Evolutionary conservation across 1,284 basidiomycete genomes (phyloP).

Genomic region (Trichosporon sp.): DNA sequence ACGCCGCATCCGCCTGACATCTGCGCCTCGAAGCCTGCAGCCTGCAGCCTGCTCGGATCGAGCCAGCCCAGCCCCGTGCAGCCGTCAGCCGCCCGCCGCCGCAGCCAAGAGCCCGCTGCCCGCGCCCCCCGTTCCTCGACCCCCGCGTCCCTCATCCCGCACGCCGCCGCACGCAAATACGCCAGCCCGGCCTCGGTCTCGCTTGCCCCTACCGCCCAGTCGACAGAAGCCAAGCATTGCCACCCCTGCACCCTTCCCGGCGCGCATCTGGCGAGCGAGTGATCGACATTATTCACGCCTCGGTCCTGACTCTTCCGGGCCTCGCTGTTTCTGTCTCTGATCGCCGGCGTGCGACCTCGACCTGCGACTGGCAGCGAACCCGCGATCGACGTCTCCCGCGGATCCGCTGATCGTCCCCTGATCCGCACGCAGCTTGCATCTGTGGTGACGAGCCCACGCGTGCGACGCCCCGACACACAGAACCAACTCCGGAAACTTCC

Average conservation of each 20-base stretch:
- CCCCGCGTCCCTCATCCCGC: background rate
- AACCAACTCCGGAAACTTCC: too few species aligned
- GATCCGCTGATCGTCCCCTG: background rate
- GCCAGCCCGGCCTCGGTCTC: background rate
- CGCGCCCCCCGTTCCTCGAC: background rate
- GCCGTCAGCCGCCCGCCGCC: background rate
- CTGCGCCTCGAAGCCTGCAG: background rate
- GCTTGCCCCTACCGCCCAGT: background rate
- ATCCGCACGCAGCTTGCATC: background rate
- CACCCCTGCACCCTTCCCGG: background rate
- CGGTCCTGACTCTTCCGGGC: background rate
- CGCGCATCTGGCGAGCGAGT: background rate
- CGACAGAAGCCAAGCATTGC: background rate
- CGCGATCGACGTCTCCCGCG: background rate
- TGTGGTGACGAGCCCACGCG: background rate
- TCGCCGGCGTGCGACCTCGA: background rate
- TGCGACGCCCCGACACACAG: too few species aligned
- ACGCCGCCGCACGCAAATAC: background rate
- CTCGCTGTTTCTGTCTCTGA: background rate
- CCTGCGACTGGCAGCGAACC: background rate
- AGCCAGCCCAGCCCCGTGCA: background rate
- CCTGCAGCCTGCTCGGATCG: background rate
- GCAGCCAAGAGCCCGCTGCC: background rate
- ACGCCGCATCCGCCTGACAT: background rate
- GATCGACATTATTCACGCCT: background rate